Conservation (phyloP, 2,329 filamentous ascomycete genomes). For the Colletotrichum acutatum region DNA sequence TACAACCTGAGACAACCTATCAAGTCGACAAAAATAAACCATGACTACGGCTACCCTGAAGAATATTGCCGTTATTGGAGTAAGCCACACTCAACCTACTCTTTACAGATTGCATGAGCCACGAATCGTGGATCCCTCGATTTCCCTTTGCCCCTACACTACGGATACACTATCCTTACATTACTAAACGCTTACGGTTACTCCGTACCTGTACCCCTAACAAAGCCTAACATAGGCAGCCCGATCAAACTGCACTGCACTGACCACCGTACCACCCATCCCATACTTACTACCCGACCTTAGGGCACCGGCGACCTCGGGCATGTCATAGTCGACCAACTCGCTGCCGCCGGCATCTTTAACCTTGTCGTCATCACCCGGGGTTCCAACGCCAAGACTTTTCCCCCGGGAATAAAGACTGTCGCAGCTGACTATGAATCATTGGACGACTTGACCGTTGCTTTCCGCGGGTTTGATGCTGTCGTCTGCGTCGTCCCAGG, state of each 20-base stretch:
- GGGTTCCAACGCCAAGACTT: constrained; percentile 51
- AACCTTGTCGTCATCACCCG: constrained; percentile 49
- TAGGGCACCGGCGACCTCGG: constrained; percentile 46
- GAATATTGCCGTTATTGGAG: constrained; percentile 10
- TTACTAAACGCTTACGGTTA: no score
- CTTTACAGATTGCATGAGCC: background rate
- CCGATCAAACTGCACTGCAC: background rate
- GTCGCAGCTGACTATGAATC: constrained; percentile 47
- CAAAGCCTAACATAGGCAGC: background rate
- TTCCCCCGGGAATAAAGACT: constrained; percentile 43
- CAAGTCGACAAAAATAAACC: background rate
- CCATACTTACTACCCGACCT: background rate
- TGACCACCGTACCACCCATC: background rate
- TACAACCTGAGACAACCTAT: background rate
- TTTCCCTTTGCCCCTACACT: background rate
- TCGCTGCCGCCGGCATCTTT: constrained; percentile 44
- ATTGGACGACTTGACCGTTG: constrained; percentile 58
- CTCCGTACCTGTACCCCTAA: background rate
- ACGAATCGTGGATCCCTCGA: background rate
- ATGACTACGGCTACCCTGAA: background rate
- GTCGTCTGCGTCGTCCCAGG: constrained; percentile 61
- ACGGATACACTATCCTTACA: no score
- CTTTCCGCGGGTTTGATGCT: constrained; percentile 66
- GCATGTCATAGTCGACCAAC: constrained; percentile 41
- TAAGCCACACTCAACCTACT: background rate